phyloP scores from a whole-genome alignment of 106 monocot genomes.

The Dendrobium officinale region DNA sequence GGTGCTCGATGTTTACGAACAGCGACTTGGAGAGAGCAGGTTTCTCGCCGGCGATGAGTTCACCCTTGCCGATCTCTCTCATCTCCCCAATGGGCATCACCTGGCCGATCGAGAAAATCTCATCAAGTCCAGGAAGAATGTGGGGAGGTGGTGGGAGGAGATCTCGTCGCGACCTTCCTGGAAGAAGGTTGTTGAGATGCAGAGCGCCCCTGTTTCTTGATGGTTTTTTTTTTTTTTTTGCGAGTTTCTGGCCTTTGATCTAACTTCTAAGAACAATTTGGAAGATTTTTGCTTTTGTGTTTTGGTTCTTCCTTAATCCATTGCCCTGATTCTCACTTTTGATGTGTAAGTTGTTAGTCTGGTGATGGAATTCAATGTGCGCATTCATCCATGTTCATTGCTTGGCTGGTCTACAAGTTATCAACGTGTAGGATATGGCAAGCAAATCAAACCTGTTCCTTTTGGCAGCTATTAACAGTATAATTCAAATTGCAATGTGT shows the following conservation, averaged over 20 bases:
- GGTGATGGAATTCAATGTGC: no score
- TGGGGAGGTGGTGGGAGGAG: constrained; percentile 82
- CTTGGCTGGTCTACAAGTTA: no score
- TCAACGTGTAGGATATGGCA: no score
- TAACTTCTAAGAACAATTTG: background rate
- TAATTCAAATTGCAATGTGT: no score
- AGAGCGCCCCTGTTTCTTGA: constrained; percentile 31
- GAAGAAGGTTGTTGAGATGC: constrained; percentile 79
- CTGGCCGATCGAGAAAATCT: constrained; percentile 35
- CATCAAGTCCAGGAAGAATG: constrained; percentile 51
- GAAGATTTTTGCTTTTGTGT: background rate
- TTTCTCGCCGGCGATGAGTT: constrained; percentile 81
- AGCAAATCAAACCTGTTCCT: no score
- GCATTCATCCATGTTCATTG: no score
- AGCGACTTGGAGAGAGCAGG: constrained; percentile 52
- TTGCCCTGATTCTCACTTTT: background rate
- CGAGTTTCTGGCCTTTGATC: background rate
- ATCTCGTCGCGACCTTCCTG: constrained; percentile 61
- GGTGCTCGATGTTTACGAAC: constrained; percentile 83
- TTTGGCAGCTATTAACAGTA: no score
- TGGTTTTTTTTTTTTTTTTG: background rate
- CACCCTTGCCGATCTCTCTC: constrained; percentile 77
- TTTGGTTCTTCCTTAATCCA: background rate
- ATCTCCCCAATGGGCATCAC: constrained; percentile 64
- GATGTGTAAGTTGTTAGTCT: no score